A percentile compares a stretch with the other conserved stretches of the same genome.
Conservation (phyloP, 2,329 filamentous ascomycete genomes). For the Ophiocordyceps polyrhachis-furcata region DNA sequence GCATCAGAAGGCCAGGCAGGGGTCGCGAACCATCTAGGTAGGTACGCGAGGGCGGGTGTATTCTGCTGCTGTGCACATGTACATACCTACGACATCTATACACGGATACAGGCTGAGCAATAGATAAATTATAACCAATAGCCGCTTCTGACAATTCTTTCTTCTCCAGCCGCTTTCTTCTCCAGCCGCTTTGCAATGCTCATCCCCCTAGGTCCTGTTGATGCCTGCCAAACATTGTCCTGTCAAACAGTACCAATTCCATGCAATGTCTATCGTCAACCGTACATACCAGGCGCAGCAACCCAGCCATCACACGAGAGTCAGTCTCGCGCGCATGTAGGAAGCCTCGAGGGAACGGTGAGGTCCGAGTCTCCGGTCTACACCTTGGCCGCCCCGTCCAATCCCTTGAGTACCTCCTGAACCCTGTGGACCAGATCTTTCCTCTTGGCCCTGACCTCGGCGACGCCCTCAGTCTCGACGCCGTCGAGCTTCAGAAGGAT, state of each 20-base stretch:
- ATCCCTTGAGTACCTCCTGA: conserved; percentile 42
- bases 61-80: too few species aligned
- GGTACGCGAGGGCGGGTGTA: too few species aligned
- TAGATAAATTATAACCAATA: too few species aligned
- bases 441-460: conserved; percentile 42
- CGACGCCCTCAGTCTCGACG: conserved; percentile 53
- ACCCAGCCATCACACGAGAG: not conserved
- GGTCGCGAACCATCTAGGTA: too few species aligned
- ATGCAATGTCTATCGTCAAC: not conserved
- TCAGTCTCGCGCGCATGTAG: not conserved
- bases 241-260: not conserved
- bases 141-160: too few species aligned
- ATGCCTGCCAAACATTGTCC: not conserved
- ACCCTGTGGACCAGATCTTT: conserved; percentile 58
- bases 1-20: not conserved
- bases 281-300: not conserved
- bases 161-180: not conserved
- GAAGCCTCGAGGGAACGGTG: not conserved
- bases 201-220: too few species aligned
- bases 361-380: not conserved
- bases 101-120: not conserved
- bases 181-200: not conserved
- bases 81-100: not conserved
- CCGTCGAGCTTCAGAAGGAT: conserved; percentile 60
- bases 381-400: conserved; percentile 33